Percentiles rank a stretch among this genome's conserved stretches.
Conservation (phyloP, 2,329 filamentous ascomycete species). For the Sphaceloma murrayae region DNA sequence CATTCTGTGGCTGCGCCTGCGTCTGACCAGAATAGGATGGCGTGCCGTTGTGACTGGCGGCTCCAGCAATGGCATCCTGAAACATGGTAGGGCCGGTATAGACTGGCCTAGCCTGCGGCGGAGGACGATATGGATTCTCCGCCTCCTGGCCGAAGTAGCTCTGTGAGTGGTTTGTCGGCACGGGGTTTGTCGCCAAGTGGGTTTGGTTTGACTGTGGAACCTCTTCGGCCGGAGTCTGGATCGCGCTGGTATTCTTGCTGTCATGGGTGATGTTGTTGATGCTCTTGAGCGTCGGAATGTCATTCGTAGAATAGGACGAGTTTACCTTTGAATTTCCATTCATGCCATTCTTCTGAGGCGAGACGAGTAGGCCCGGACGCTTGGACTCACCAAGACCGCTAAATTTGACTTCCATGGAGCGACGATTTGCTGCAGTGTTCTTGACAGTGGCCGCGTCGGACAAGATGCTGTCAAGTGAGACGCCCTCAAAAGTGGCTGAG, state of each 20-base stretch:
- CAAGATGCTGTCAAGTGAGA: constrained; percentile 32
- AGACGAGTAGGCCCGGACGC: constrained; percentile 43
- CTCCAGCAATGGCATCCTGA: constrained; percentile 68
- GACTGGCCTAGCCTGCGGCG: background rate
- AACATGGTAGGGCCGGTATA: constrained; percentile 5
- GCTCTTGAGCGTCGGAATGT: constrained; percentile 76
- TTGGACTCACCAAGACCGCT: constrained; percentile 34
- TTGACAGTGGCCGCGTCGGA: constrained; percentile 33
- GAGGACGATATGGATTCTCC: constrained; percentile 9
- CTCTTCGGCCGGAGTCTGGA: constrained; percentile 18
- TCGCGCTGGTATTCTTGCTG: constrained; percentile 44
- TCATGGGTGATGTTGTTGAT: constrained; percentile 37
- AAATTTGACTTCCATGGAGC: constrained; percentile 40
- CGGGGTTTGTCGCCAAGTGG: constrained; percentile 55
- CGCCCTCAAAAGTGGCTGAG: constrained; percentile 28
- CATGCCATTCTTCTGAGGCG: constrained; percentile 47
- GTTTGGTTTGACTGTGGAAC: constrained; percentile 16
- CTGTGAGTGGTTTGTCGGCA: constrained; percentile 71
- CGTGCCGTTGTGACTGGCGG: constrained; percentile 55
- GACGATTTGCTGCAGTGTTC: constrained; percentile 36
- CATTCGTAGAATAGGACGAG: constrained; percentile 81
- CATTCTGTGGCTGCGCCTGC: constrained; percentile 19
- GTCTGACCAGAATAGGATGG: constrained; percentile 26
- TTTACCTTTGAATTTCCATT: constrained; percentile 64
- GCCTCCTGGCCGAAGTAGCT: constrained; percentile 5